These are phyloP conservation scores for Ogataea angusta DNA, from an alignment of 805 yeast genomes.

Conservation along the genomic window DNA sequence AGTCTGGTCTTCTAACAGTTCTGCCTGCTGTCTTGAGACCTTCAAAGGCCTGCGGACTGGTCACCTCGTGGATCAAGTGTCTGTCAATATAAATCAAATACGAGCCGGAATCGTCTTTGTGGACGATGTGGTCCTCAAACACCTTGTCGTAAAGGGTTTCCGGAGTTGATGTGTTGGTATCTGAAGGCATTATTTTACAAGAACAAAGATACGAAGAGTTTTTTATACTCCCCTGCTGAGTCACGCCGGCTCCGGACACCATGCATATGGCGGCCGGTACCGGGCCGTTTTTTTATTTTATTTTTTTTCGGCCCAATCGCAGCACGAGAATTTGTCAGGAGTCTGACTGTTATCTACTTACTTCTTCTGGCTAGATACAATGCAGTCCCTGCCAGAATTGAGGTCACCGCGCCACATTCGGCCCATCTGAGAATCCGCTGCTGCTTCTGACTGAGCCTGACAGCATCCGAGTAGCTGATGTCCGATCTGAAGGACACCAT, in stretches of 20 bases:
- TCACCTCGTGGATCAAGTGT: conserved; percentile 96
- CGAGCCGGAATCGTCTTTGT: conserved; percentile 84
- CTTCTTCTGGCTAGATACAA: conserved; percentile 5
- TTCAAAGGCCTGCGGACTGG: conserved; percentile 99
- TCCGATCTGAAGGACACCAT: conserved; percentile 91
- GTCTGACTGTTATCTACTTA: not conserved
- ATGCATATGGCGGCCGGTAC: conserved; percentile 13
- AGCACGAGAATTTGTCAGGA: conserved; percentile 1
- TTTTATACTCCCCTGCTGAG: conserved; percentile 7
- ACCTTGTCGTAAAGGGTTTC: conserved; percentile 93
- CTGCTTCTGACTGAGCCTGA: conserved; percentile 54
- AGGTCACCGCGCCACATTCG: conserved; percentile 20
- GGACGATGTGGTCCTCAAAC: conserved; percentile 90
- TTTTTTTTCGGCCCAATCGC: conserved; percentile 2
- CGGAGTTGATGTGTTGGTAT: conserved; percentile 38
- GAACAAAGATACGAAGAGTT: not conserved
- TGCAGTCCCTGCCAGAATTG: conserved; percentile 11
- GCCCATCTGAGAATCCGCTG: conserved; percentile 40
- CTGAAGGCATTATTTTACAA: conserved; percentile 28
- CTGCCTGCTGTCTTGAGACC: conserved; percentile 88
- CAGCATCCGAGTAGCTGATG: conserved; percentile 70
- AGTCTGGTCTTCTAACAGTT: conserved; percentile 83
- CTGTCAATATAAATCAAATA: conserved; percentile 89
- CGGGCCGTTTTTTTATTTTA: conserved; percentile 4
- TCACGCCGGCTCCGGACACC: conserved; percentile 9